Base-by-base conservation (phyloP, 345 rosid genomes). In the Gossypium herbaceum region DNA sequence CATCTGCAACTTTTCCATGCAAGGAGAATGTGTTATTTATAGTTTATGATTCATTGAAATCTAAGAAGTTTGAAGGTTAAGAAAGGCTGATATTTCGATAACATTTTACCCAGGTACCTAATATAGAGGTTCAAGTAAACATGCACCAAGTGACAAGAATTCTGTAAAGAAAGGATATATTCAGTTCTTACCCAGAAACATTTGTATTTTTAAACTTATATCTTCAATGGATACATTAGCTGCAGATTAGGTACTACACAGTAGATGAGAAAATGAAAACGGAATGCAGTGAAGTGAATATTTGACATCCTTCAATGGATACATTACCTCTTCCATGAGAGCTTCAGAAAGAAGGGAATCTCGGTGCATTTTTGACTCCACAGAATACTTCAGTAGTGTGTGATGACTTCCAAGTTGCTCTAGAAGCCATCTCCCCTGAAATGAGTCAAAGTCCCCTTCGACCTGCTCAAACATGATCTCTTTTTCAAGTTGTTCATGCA, bases 261-360 rank as follows among this genome's bases (percentile, higher is more conserved):
- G 17, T 61, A 10, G 17, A 70, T 12, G 55, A 63, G 25, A 65
- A 6, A 34, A 60, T 56, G 44, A 8, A 24, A 41, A 29, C 47
- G 24, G 9, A 68, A 65, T 68, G 20, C 19, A 59, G 22, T 22
- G 22, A 11, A 41, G 54, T 2, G 39, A 15, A 59, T 24, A n/a
- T 43, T 11, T 50, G 69, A 45, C 71, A 45, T 70, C 7, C 41
- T 34, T 34, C 41, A 34, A 34, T 34, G 41, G 41, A 34, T 34
- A 34, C 41, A 5, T 34, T 34, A 94, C 99, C 98, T 92, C 99
- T 88, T 95, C 97, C 98, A 95, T 91, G 50, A 95, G 89, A 77
- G 94, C 94, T 86, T 95, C 99, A 11, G 99, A 92, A 73, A 95
- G 97, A 81, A 95, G 84, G 44, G 98, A 71, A 81, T 92, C 92